These are phyloP conservation scores for Diophrys sp. DNA, from an alignment of 73 alveolate species.

Conservation along the genomic window DNA sequence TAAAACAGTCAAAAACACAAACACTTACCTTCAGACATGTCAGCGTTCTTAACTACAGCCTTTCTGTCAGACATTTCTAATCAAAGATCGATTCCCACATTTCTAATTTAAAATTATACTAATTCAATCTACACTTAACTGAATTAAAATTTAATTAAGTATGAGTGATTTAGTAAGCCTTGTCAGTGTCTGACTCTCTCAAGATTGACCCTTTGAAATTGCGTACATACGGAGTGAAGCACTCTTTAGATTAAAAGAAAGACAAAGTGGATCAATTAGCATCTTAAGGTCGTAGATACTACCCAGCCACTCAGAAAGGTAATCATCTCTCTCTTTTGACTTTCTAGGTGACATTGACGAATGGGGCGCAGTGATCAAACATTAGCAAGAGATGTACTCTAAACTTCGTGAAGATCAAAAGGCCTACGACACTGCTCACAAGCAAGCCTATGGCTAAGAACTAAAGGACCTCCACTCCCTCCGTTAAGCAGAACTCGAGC, in stretches of 20 bases:
- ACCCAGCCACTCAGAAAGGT: constrained; percentile 42
- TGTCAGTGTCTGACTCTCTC: not conserved
- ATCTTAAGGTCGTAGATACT: constrained; percentile 38
- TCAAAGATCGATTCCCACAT: too few relatives aligned
- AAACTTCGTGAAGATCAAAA: constrained; percentile 3
- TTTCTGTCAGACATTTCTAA: constrained; percentile 82
- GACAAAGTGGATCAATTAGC: constrained; percentile 29
- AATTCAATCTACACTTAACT: too few relatives aligned
- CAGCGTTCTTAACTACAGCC: constrained; percentile 97
- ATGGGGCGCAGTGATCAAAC: constrained; percentile 70
- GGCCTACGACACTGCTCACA: not conserved
- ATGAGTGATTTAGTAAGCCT: not conserved
- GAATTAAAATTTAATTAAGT: too few relatives aligned
- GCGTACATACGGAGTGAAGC: constrained; percentile 49
- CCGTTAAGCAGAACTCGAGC: not conserved
- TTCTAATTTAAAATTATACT: too few relatives aligned
- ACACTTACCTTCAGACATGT: constrained; percentile 97
- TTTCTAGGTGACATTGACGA: constrained; percentile 36
- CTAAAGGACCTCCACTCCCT: not conserved
- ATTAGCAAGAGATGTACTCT: constrained; percentile 43
- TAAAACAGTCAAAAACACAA: too few relatives aligned
- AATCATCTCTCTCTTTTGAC: not conserved
- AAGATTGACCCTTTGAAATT: constrained; percentile 56
- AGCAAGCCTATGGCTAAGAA: not conserved
- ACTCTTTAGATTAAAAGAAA: constrained; percentile 46